A percentile compares a stretch with the other conserved stretches of the same genome.
These are phyloP conservation scores for Corynespora cassiicola DNA, from an alignment of 2,329 filamentous ascomycete species.

Conservation along the genomic window DNA sequence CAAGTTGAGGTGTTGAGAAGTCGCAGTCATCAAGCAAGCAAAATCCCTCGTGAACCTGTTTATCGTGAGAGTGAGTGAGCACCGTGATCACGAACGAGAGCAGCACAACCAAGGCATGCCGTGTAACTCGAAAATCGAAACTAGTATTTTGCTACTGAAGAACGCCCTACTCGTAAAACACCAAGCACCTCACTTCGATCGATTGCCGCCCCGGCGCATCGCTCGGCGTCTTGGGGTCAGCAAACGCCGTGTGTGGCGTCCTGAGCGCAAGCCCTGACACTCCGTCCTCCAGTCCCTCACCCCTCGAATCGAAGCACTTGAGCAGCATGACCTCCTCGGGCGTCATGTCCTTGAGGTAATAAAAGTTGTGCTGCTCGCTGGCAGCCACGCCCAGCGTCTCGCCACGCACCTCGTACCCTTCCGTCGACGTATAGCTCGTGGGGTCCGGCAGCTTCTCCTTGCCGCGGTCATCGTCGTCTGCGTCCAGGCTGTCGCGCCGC, in stretches of 20 bases:
- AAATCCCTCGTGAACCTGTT: too few species aligned
- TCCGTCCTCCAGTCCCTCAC: constrained; percentile 50
- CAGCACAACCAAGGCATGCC: too few species aligned
- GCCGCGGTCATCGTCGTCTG: constrained; percentile 61
- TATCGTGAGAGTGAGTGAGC: too few species aligned
- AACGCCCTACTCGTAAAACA: constrained; percentile 63
- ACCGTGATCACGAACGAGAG: too few species aligned
- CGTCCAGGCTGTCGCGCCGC: constrained; percentile 43
- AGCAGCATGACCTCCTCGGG: constrained; percentile 61
- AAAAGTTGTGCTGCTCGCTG: constrained; percentile 66
- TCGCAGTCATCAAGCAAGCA: too few species aligned
- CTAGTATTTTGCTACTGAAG: too few species aligned
- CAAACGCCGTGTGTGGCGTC: constrained; percentile 71
- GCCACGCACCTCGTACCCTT: constrained; percentile 68
- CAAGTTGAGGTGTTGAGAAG: too few species aligned
- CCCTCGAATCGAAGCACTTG: constrained; percentile 57
- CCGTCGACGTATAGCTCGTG: constrained; percentile 53
- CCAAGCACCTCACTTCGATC: constrained; percentile 69
- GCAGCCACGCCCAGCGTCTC: constrained; percentile 68
- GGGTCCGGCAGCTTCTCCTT: constrained; percentile 64
- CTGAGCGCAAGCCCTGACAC: constrained; percentile 49
- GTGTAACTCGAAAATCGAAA: too few species aligned
- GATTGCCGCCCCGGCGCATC: constrained; percentile 62
- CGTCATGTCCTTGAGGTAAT: constrained; percentile 72
- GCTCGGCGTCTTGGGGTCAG: constrained; percentile 60